Base-by-base conservation (phyloP, 2,329 filamentous ascomycete species). In the Paramyrothecium sp. region DNA sequence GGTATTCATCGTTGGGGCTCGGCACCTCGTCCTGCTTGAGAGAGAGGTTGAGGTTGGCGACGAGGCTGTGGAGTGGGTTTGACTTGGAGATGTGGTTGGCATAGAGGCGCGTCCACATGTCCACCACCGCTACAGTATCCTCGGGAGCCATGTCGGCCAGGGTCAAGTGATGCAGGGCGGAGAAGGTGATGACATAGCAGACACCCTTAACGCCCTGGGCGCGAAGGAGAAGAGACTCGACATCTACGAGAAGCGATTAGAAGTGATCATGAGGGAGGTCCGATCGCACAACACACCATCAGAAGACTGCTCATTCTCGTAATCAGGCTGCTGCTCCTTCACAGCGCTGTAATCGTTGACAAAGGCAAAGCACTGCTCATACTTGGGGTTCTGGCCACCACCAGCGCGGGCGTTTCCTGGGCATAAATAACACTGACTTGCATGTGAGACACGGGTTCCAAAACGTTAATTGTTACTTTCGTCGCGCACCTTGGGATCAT, bases 301-400 rank as follows among this genome's bases (percentile, higher is more conserved):
- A 22, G 72, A 71, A 4, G 72, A 74, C 11, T 67, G 55, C 3
- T 75, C 71, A 2, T 75, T 73, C 38, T 73, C 69, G 74, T 98
- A 99, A 51, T 91, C 87, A 30, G 89, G 87, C 74, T 99, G 95
- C 61, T 90, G 82, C 75, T 97, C 93, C 76, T 97, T 97, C 53
- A 99, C 94, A 2, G 95, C 95, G 68, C 92, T 96, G 75, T 95
- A 99, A 73, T 99, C 95, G 69, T 99, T 99, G 64, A 98, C 90
- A 69, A 99, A 99, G 44, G 94, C 89, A 71, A 96, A 98, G 0
- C 92, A 96, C 67, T 86, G 86, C 54, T 90, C 82, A 71, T 98
- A 99, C 55, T 90, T 81, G 1, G 95, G 94, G 68, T 99, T 99
- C 59, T 75, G 72, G 68, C 95, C 92, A 56, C 95, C 95, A 66